These are phyloP conservation scores for Casuarina glauca DNA, from an alignment of 306 rosid species.

Conservation along the genomic window DNA sequence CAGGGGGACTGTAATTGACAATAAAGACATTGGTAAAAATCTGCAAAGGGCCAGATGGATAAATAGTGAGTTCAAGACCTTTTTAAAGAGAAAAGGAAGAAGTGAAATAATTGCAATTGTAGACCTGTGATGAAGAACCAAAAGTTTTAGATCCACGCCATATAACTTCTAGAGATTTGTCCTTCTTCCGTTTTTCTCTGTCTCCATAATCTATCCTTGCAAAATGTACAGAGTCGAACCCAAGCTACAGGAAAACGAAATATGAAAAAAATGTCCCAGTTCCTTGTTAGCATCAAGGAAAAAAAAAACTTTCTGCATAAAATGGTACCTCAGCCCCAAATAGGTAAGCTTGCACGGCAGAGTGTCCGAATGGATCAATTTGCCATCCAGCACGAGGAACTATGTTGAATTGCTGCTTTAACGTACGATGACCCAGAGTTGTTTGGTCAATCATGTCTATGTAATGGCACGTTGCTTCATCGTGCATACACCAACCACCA, in stretches of 20 bases:
- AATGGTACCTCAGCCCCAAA: conserved; percentile 68
- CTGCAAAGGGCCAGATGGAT: conserved; percentile 33
- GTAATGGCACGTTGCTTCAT: conserved; percentile 82
- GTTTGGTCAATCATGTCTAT: conserved; percentile 98
- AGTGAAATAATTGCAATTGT: conserved; percentile 15
- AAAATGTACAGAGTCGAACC: conserved; percentile 91
- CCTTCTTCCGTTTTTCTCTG: conserved; percentile 62
- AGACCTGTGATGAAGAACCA: conserved; percentile 84
- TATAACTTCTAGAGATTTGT: conserved; percentile 85
- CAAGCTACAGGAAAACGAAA: conserved; percentile 52
- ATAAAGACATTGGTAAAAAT: conserved; percentile 86
- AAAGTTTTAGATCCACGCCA: conserved; percentile 89
- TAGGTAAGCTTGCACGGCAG: conserved; percentile 85
- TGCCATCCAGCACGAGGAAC: conserved; percentile 88
- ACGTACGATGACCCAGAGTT: conserved; percentile 66
- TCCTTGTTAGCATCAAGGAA: not conserved
- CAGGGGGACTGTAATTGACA: conserved; percentile 67
- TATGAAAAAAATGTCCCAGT: not conserved
- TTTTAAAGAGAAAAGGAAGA: not conserved
- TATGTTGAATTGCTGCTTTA: conserved; percentile 62
- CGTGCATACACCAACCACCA: conserved; percentile 99
- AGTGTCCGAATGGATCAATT: conserved; percentile 93
- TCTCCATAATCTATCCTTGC: conserved; percentile 92
- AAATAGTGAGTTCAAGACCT: not conserved
- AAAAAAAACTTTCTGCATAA: not conserved